A percentile compares a stretch with the other conserved stretches of the same genome.
These are phyloP conservation scores for Posidonia australis DNA, from an alignment of 106 monocot species.

Conservation along the genomic window DNA sequence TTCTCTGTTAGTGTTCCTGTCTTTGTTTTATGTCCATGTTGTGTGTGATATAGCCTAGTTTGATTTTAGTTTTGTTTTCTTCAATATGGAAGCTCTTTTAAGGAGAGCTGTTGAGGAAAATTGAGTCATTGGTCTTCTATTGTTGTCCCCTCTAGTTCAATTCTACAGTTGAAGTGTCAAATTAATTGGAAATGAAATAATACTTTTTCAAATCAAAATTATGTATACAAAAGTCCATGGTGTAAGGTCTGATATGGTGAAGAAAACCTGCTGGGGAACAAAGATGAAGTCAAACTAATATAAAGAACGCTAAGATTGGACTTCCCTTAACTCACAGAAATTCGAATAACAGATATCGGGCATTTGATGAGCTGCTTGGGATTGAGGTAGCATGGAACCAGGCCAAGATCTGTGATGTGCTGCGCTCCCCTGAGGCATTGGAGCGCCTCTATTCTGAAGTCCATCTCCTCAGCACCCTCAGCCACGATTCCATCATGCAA, in stretches of 20 bases:
- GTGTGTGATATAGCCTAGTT: neutral
- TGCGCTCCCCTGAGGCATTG: constrained; percentile 63
- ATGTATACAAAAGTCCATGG: too few species aligned
- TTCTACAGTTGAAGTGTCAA: too few species aligned
- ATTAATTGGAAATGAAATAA: too few species aligned
- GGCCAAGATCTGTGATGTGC: constrained; percentile 50
- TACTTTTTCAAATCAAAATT: too few species aligned
- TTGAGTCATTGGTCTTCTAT: too few species aligned
- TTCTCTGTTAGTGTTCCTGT: neutral
- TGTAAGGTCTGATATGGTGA: too few species aligned
- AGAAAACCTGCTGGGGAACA: too few species aligned
- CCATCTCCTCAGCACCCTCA: constrained; percentile 65
- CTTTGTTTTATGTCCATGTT: neutral
- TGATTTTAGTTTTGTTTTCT: too few species aligned
- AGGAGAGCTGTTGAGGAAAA: too few species aligned
- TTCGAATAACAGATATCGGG: constrained; percentile 46
- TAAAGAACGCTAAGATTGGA: neutral
- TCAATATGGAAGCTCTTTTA: too few species aligned
- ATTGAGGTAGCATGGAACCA: constrained; percentile 98
- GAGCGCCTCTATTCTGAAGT: constrained; percentile 92
- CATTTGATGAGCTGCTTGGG: constrained; percentile 77
- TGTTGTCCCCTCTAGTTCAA: too few species aligned
- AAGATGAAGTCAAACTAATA: neutral
- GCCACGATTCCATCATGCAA: constrained; percentile 69
- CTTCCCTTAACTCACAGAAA: constrained; percentile 20